Conservation (phyloP, 768 basidiomycete genomes). For the Sistotremastrum niveocremeum region DNA sequence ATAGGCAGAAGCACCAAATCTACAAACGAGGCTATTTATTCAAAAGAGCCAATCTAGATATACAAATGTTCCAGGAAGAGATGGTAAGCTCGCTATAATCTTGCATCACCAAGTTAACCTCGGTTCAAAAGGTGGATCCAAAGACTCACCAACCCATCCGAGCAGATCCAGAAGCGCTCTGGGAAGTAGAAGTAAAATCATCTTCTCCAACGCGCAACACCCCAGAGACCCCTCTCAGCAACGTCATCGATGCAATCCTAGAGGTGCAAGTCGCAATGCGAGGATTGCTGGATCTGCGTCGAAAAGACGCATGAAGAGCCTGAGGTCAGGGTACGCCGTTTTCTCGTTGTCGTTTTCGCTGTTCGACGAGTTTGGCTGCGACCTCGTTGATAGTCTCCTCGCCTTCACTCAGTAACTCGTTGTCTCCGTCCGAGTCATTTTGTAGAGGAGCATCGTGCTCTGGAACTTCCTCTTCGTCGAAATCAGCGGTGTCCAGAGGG, state of each 20-base stretch:
- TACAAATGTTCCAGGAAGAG: slow-evolving; percentile 80
- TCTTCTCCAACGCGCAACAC: slow-evolving; percentile 66
- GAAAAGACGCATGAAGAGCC: slow-evolving; percentile 45
- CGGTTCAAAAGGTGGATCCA: slow-evolving; percentile 44
- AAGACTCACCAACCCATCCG: slow-evolving; percentile 65
- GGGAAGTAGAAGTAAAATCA: slow-evolving; percentile 84
- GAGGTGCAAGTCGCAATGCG: slow-evolving; percentile 79
- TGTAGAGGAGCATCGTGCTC: neutral
- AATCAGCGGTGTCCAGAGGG: neutral
- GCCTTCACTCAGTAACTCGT: neutral
- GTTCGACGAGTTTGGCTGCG: neutral
- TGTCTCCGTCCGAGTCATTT: neutral
- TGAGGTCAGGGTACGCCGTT: neutral
- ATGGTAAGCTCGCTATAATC: slow-evolving; percentile 31
- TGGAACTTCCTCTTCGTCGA: neutral
- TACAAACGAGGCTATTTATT: slow-evolving; percentile 76
- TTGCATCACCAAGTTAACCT: slow-evolving; percentile 1
- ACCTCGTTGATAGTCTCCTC: too few relatives aligned
- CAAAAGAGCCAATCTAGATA: slow-evolving; percentile 51
- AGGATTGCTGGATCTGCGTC: slow-evolving; percentile 62
- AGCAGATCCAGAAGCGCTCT: slow-evolving; percentile 67
- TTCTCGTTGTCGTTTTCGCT: neutral
- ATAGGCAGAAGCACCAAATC: slow-evolving; percentile 56
- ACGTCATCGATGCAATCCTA: slow-evolving; percentile 58
- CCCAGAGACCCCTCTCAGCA: slow-evolving; percentile 60